Conservation (phyloP, 106 monocot species). For the Hemerocallis citrina region DNA sequence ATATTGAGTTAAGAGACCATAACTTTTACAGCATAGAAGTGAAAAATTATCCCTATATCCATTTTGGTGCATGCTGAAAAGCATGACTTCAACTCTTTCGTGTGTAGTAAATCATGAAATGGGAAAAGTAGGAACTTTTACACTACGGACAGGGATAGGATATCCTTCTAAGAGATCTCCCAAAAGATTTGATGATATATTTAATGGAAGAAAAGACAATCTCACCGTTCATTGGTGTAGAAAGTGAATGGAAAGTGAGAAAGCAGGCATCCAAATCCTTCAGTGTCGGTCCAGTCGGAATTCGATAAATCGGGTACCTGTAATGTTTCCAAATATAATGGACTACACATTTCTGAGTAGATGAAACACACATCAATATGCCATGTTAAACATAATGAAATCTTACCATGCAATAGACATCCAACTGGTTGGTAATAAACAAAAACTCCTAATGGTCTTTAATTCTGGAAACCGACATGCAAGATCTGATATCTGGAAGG, state of each 20-base stretch:
- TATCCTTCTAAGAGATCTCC: neutral
- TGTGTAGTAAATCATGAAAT: too few relatives aligned
- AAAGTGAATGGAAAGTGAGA: slow-evolving; percentile 75
- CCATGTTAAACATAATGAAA: neutral
- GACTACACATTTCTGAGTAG: neutral
- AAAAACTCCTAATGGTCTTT: slow-evolving; percentile 50
- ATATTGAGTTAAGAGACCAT: too few relatives aligned
- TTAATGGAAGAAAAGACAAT: neutral
- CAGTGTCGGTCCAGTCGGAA: slow-evolving; percentile 77
- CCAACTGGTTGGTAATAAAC: slow-evolving; percentile 57
- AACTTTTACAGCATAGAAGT: too few relatives aligned
- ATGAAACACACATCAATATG: neutral
- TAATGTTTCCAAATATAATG: neutral
- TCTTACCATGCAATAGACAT: slow-evolving; percentile 64
- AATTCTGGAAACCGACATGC: slow-evolving; percentile 31
- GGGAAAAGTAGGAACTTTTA: too few relatives aligned
- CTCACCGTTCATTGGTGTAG: slow-evolving; percentile 42
- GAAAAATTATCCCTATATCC: too few relatives aligned
- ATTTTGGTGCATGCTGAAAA: too few relatives aligned
- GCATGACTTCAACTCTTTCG: too few relatives aligned
- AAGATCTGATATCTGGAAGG: slow-evolving; percentile 47
- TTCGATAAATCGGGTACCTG: slow-evolving; percentile 94
- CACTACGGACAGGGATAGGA: neutral
- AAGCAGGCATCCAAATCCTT: slow-evolving; percentile 88
- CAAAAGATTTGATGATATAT: neutral